Conservation (phyloP, 441 rosid species). For the Croton laevigatus region DNA sequence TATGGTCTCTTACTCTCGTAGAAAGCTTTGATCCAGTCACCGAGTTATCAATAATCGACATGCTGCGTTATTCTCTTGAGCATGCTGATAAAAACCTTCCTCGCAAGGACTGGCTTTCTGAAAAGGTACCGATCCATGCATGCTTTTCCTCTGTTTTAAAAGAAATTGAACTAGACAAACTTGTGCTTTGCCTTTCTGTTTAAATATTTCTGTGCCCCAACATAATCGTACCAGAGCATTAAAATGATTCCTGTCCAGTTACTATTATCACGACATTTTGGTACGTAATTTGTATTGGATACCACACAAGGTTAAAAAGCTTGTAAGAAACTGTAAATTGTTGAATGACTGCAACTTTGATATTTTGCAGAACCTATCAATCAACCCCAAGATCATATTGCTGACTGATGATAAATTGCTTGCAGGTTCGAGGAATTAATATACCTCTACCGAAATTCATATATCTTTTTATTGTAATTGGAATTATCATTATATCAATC, state of each 20-base stretch:
- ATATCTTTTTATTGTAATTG: slow-evolving; percentile 25
- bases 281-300: not conserved
- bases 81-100: slow-evolving; percentile 73
- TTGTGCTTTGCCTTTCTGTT: not conserved
- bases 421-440: slow-evolving; percentile 31
- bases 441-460: not conserved
- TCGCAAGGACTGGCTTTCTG: slow-evolving; percentile 25
- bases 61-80: slow-evolving; percentile 76
- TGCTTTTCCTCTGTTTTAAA: not conserved
- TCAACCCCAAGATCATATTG: not conserved
- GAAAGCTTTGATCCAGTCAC: slow-evolving; percentile 51
- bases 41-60: slow-evolving; percentile 44
- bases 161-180: not conserved
- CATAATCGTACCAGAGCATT: not conserved
- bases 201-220: no score
- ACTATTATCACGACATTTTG: no score
- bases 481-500: slow-evolving; percentile 22
- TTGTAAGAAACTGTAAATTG: not conserved
- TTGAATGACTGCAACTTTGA: not conserved
- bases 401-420: not conserved
- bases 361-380: not conserved
- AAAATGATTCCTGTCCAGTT: no score
- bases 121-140: slow-evolving; percentile 35
- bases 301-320: not conserved
- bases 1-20: slow-evolving; percentile 27